Percentiles rank a stretch among this genome's conserved stretches.
Conservation (phyloP, 2,329 filamentous ascomycete genomes). For the Alternaria triticina region DNA sequence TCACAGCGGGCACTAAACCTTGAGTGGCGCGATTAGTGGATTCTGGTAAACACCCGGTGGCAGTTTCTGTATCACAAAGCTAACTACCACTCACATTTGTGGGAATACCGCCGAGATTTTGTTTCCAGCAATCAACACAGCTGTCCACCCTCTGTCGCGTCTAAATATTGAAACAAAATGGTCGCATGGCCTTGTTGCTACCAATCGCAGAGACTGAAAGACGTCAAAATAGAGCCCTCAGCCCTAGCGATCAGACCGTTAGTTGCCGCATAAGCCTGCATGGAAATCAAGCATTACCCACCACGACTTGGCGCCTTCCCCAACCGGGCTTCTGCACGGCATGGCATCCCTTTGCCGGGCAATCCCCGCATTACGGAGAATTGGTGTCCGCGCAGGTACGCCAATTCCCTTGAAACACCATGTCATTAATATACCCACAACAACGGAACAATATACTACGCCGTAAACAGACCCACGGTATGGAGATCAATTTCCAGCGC, state of each 20-base stretch:
- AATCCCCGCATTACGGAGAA: slow-evolving; percentile 13
- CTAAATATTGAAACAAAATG: slow-evolving; percentile 1
- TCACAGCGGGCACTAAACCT: neutral
- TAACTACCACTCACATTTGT: neutral
- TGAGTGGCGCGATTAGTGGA: neutral
- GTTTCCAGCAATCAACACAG: slow-evolving; percentile 1
- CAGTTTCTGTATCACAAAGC: slow-evolving; percentile 1
- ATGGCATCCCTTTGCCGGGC: neutral
- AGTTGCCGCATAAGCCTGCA: neutral
- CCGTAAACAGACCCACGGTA: neutral
- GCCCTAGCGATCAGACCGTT: neutral
- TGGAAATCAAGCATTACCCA: slow-evolving; percentile 2
- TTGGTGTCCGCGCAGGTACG: slow-evolving; percentile 5
- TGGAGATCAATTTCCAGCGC: slow-evolving; percentile 10
- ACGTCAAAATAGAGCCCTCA: neutral
- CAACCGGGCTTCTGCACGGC: neutral
- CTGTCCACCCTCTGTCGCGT: neutral
- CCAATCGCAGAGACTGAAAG: neutral
- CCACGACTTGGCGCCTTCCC: neutral
- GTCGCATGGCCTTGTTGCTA: neutral
- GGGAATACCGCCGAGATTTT: slow-evolving; percentile 8
- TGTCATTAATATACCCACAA: slow-evolving; percentile 14
- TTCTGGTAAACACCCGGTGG: slow-evolving; percentile 14
- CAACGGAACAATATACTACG: slow-evolving; percentile 12
- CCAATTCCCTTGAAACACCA: slow-evolving; percentile 7